Base-by-base conservation (phyloP, 306 rosid species). In the Hylodesmum podocarpum region DNA sequence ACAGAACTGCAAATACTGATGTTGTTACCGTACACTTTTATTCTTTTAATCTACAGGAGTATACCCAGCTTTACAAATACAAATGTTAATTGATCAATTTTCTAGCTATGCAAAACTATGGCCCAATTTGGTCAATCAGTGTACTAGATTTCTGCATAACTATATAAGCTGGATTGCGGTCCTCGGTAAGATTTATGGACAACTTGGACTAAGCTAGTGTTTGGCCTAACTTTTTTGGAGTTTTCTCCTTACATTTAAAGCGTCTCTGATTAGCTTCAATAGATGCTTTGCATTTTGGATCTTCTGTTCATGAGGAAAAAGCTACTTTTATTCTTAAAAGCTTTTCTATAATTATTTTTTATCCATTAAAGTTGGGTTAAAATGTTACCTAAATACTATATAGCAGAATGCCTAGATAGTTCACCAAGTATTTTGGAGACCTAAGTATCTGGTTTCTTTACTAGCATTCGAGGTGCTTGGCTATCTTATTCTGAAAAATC, bases 61-160 rank as follows among this genome's bases (percentile, higher is more conserved):
- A 31, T 33, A 76, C 47, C 65, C 15, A 37, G 14, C 51, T 39
- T 62, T 76, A n/a, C 62, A 59, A 67, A 46, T 76, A n/a, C 62
- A 59, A 67, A 46, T 16, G 19, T 51, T 29, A 24, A 24, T 4
- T 16, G 51, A 47, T 28, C 39, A 37, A 49, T 8, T 46, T 43
- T 27, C 33, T 39, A 8, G 41, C 28, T 16, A 59, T 36, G 36
- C 6, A 34, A 66, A 73, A 73, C 8, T 41, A 31, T 73, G 43
- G n/a, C 11, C 40, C 66, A 22, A 28, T 25, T 46, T 61, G 76
- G 68, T 75, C 61, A 49, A 80, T 47, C 63, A 53, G 46, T 40
- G 4, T n/a, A 18, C 57, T 24, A 28, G 18, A 59, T 46, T 22
- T 33, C 9, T 24, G 64, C 14, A 66, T 33, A 57, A 8, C 25